A percentile compares a stretch with the other conserved stretches of the same genome.
These are phyloP conservation scores for Penicillium argentinense DNA, from an alignment of 495 filamentous ascomycete genomes.

Conservation along the genomic window DNA sequence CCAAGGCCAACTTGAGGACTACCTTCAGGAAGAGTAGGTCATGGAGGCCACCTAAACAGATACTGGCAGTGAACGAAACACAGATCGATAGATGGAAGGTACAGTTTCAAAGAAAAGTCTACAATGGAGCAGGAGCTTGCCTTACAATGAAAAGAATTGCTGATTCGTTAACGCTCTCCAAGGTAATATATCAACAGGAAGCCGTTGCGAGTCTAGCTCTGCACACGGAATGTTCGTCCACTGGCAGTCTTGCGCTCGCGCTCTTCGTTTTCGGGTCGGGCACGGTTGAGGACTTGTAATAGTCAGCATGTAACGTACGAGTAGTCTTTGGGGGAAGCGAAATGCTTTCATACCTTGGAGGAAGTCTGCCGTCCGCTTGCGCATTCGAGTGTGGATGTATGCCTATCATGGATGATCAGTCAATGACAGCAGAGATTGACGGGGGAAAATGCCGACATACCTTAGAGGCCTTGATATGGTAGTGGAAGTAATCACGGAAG, in stretches of 20 bases:
- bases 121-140: no score
- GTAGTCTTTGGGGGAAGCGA: neutral
- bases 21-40: no score
- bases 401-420: constrained; percentile 51
- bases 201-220: constrained; percentile 38
- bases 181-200: constrained; percentile 26
- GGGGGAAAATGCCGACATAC: constrained; percentile 39
- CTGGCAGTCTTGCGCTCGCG: constrained; percentile 98
- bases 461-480: constrained; percentile 99
- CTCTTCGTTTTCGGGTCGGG: constrained; percentile 90
- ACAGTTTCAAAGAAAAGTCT: neutral
- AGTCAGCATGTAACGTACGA: constrained; percentile 25
- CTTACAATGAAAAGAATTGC: constrained; percentile 17
- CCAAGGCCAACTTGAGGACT: no score
- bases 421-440: neutral
- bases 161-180: constrained; percentile 23
- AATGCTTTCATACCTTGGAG: constrained; percentile 69
- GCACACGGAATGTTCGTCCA: constrained; percentile 87
- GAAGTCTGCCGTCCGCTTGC: constrained; percentile 94
- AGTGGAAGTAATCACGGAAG: constrained; percentile 99
- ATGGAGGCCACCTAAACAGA: no score
- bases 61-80: no score
- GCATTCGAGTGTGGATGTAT: constrained; percentile 98
- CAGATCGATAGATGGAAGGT: no score
- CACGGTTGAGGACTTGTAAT: constrained; percentile 75